phyloP scores from a whole-genome alignment of 176 grass and related monocot genomes.

The Secale cereale region DNA sequence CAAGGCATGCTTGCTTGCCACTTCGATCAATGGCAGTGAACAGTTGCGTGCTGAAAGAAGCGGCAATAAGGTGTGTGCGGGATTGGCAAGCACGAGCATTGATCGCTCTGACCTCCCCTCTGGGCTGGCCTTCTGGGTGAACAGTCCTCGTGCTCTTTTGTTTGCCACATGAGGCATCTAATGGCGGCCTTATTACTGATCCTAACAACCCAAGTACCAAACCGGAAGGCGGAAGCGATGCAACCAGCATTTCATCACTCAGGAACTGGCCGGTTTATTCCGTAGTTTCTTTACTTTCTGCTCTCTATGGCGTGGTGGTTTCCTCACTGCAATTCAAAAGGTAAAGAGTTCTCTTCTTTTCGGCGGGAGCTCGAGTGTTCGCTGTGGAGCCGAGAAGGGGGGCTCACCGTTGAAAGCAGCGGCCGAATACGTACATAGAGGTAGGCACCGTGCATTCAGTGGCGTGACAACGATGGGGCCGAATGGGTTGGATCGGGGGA shows the following conservation, averaged over 20 bases:
- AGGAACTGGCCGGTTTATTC: neutral
- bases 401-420: neutral
- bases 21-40: neutral
- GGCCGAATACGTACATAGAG: neutral
- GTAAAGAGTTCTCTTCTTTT: neutral
- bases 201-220: conserved; percentile 35
- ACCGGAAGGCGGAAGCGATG: conserved; percentile 23
- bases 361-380: neutral
- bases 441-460: conserved; percentile 1
- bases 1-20: neutral
- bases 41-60: neutral
- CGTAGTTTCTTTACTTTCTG: neutral
- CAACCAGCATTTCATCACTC: conserved; percentile 17
- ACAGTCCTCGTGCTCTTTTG: conserved; percentile 4
- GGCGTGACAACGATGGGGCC: neutral
- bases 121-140: neutral
- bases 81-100: neutral
- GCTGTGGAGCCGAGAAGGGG: neutral
- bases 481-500: neutral
- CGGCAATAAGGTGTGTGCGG: neutral
- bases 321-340: neutral
- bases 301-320: neutral
- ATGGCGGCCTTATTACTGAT: neutral
- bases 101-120: neutral
- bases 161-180: conserved; percentile 30